Evolutionary conservation across 495 filamentous ascomycete genomes (phyloP).

Genomic region (Alectoria sarmentosa): DNA sequence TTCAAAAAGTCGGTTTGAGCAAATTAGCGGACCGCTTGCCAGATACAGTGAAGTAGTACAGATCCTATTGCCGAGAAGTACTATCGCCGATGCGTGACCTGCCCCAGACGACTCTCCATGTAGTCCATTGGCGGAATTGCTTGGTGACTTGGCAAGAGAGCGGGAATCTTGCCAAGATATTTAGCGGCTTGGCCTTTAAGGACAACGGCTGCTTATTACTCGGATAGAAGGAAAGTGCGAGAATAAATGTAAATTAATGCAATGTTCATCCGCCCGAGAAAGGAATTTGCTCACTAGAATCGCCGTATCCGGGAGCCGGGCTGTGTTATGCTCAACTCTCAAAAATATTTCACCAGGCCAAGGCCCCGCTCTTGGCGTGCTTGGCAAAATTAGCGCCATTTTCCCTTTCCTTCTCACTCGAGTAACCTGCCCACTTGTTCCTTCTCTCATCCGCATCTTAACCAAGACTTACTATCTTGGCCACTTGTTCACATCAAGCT

Average conservation of each 20-base stretch:
- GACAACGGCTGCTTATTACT: background rate
- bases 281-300: background rate
- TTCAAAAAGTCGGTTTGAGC: background rate
- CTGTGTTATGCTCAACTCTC: background rate
- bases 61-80: background rate
- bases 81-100: background rate
- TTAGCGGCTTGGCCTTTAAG: background rate
- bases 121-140: constrained; percentile 5
- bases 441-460: background rate
- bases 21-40: background rate
- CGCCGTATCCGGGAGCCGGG: background rate
- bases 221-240: background rate
- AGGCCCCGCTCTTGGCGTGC: constrained; percentile 8
- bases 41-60: background rate
- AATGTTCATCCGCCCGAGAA: background rate
- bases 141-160: constrained; percentile 5
- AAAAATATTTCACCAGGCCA: background rate
- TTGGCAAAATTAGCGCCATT: constrained; percentile 5
- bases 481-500: background rate
- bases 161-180: background rate
- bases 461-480: background rate
- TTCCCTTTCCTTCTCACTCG: background rate
- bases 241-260: background rate
- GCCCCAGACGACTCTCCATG: background rate
- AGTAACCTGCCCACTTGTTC: background rate